Evolutionary conservation across 164 flowering plant species (phyloP).

Genomic region (Buxus sempervirens): DNA sequence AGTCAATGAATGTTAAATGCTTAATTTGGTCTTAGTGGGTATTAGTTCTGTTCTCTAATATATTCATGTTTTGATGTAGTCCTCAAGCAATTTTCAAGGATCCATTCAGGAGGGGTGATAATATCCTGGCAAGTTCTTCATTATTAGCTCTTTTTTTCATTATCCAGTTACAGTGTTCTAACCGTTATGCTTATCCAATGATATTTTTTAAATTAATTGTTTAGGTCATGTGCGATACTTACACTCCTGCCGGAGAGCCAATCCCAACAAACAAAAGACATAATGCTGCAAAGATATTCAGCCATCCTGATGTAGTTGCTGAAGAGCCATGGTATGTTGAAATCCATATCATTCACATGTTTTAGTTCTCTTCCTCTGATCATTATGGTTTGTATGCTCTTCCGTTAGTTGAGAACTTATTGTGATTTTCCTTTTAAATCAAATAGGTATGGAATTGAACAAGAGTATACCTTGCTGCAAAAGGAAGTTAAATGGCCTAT

Average conservation of each 20-base stretch:
- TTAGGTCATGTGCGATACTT: constrained; percentile 18
- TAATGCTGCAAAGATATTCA: constrained; percentile 13
- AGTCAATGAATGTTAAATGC: too few species aligned
- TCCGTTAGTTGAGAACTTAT: not conserved
- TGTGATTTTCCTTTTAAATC: not conserved
- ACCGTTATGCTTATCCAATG: too few species aligned
- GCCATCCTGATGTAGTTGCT: constrained; percentile 14
- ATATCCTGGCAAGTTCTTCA: constrained; percentile 40
- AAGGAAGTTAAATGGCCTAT: constrained; percentile 37
- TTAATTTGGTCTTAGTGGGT: not conserved
- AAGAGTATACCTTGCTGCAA: constrained; percentile 14
- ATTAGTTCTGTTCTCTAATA: not conserved
- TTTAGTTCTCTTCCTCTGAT: not conserved
- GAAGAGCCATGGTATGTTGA: constrained; percentile 9
- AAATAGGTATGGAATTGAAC: constrained; percentile 40
- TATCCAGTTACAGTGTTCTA: not conserved
- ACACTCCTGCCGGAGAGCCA: constrained; percentile 11
- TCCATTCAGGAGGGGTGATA: constrained; percentile 59
- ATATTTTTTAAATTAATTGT: not conserved
- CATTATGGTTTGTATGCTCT: not conserved
- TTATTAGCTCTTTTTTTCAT: not conserved
- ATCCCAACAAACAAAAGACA: constrained; percentile 13
- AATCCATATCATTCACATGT: not conserved
- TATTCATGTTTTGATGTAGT: constrained; percentile 17
- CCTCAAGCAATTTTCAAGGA: constrained; percentile 59